Conservation (phyloP, 169 alveolate genomes). For the Plasmodium inui region DNA sequence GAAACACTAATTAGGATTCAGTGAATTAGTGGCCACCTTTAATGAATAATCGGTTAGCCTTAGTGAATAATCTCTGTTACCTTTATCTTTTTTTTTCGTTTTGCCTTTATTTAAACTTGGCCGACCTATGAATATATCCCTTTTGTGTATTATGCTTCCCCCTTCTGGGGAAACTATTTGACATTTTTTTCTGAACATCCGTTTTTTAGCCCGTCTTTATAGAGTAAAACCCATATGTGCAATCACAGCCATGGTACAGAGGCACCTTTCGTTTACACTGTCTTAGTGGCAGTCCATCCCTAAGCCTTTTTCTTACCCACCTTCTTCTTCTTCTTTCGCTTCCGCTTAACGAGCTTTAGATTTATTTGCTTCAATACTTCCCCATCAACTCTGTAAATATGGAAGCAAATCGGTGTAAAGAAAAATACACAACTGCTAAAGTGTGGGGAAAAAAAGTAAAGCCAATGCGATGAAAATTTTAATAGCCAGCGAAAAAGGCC, state of each 20-base stretch:
- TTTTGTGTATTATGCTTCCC: not conserved
- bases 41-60: not conserved
- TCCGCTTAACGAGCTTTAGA: constrained; percentile 52
- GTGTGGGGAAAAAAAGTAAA: not conserved
- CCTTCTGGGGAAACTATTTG: not conserved
- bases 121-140: not conserved
- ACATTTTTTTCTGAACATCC: not conserved
- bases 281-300: not conserved
- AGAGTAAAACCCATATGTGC: not conserved
- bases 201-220: not conserved
- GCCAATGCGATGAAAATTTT: not conserved
- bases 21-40: constrained; percentile 6
- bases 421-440: not conserved
- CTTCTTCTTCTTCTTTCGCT: constrained; percentile 59
- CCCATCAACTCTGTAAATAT: constrained; percentile 31
- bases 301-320: constrained; percentile 10
- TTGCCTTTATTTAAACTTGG: not conserved
- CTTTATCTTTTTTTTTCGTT: not conserved
- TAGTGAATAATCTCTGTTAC: not conserved
- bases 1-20: constrained; percentile 81
- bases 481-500: not conserved
- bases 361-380: constrained; percentile 60
- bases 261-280: not conserved
- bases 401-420: not conserved
- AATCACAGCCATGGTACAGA: not conserved